A percentile compares a stretch with the other conserved stretches of the same genome.
These are phyloP conservation scores for Madurella mycetomatis DNA, from an alignment of 2,329 filamentous ascomycete species.

Conservation along the genomic window DNA sequence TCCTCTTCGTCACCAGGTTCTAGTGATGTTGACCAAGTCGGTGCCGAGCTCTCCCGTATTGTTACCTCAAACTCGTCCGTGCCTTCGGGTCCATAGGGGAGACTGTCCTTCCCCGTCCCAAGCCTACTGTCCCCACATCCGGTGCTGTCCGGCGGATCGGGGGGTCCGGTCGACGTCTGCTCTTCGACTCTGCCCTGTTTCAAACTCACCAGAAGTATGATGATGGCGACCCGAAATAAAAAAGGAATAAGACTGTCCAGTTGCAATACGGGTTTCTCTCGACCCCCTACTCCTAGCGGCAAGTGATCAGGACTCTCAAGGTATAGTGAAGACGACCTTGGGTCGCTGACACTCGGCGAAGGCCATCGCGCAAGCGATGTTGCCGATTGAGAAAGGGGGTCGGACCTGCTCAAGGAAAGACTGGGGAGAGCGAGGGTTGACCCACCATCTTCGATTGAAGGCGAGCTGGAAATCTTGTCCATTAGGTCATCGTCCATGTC, in stretches of 20 bases:
- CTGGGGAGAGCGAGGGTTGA: slow-evolving; percentile 45
- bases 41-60: background rate
- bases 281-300: slow-evolving; percentile 27
- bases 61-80: background rate
- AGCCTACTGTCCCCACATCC: background rate
- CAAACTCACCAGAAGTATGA: slow-evolving; percentile 51
- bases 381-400: slow-evolving; percentile 37
- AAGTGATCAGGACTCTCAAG: slow-evolving; percentile 34
- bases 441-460: slow-evolving; percentile 98
- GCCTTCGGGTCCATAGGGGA: background rate
- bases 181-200: slow-evolving; percentile 18
- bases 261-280: slow-evolving; percentile 32
- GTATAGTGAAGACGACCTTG: slow-evolving; percentile 41
- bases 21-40: background rate
- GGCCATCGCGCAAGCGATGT: slow-evolving; percentile 29
- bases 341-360: slow-evolving; percentile 32
- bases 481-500: slow-evolving; percentile 87
- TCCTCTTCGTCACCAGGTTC: background rate
- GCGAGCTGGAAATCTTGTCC: slow-evolving; percentile 98
- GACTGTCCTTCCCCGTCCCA: background rate
- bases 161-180: slow-evolving; percentile 7
- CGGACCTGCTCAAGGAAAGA: slow-evolving; percentile 42
- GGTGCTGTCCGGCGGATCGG: background rate
- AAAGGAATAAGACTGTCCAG: slow-evolving; percentile 13
- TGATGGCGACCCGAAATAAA: slow-evolving; percentile 28